phyloP scores from a whole-genome alignment of 2,329 filamentous ascomycete genomes.

The Lachnellula hyalina region DNA sequence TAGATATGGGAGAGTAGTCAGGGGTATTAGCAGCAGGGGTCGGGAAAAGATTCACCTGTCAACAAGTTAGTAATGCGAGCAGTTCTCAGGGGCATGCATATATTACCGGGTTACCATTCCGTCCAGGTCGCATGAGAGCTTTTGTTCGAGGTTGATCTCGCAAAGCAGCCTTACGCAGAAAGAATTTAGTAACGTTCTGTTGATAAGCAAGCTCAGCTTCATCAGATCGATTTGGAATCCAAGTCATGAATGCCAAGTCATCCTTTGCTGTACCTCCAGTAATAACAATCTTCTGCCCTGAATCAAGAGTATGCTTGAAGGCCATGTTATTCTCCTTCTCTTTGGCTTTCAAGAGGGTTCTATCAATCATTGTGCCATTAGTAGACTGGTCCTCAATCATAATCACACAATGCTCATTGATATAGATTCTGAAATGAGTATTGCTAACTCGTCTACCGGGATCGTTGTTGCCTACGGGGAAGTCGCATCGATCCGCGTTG shows the following conservation, averaged over 20 bases:
- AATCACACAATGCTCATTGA: slow-evolving; percentile 78
- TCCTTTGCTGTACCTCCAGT: slow-evolving; percentile 35
- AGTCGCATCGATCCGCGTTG: slow-evolving; percentile 65
- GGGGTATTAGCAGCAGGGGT: slow-evolving; percentile 24
- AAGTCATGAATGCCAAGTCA: slow-evolving; percentile 75
- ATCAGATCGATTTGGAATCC: slow-evolving; percentile 72
- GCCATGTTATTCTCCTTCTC: slow-evolving; percentile 37
- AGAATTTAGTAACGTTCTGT: slow-evolving; percentile 64
- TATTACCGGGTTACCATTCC: slow-evolving; percentile 23
- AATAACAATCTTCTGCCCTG: slow-evolving; percentile 30
- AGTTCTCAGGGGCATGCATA: background rate
- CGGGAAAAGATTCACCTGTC: slow-evolving; percentile 27
- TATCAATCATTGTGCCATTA: slow-evolving; percentile 90
- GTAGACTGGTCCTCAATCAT: slow-evolving; percentile 94
- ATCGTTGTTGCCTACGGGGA: slow-evolving; percentile 61
- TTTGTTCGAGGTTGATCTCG: slow-evolving; percentile 7
- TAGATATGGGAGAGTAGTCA: slow-evolving; percentile 9
- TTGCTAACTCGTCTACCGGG: slow-evolving; percentile 77
- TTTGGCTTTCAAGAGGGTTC: slow-evolving; percentile 56
- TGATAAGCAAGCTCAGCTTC: slow-evolving; percentile 59
- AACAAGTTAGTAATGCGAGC: slow-evolving; percentile 7
- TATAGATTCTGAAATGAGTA: slow-evolving; percentile 88
- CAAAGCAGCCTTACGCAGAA: slow-evolving; percentile 34
- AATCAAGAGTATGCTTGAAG: slow-evolving; percentile 29
- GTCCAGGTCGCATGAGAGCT: background rate